Conservation (phyloP, 108 stramenopile genomes). For the Parietichytrium sp. region DNA sequence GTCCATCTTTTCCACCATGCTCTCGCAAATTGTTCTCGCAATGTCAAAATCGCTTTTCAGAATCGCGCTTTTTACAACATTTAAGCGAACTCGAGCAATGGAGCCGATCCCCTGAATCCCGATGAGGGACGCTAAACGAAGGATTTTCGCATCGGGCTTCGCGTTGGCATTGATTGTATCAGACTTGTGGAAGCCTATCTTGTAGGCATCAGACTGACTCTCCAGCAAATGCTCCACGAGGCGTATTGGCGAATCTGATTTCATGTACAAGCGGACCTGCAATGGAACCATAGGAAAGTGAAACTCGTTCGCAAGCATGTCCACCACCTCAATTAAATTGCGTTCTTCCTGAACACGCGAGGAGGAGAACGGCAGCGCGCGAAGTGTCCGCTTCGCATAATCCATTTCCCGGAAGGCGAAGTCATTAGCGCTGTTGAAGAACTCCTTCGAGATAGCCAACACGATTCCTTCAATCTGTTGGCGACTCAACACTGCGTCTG, state of each 20-base stretch:
- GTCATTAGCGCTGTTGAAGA: conserved; percentile 10
- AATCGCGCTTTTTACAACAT: neutral
- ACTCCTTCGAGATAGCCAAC: conserved; percentile 12
- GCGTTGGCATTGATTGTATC: no score
- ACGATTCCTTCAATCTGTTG: conserved; percentile 11
- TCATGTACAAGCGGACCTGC: conserved; percentile 28
- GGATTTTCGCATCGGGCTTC: neutral
- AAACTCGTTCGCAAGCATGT: neutral
- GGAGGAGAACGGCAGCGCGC: conserved; percentile 2
- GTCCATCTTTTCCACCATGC: conserved; percentile 7
- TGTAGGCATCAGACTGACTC: neutral
- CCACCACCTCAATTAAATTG: neutral
- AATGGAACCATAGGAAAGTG: neutral
- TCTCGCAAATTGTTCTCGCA: neutral
- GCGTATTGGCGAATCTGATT: neutral
- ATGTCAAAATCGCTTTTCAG: neutral
- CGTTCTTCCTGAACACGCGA: neutral
- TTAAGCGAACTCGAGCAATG: conserved; percentile 3
- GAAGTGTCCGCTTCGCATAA: neutral
- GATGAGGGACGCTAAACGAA: conserved; percentile 3
- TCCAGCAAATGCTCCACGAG: neutral
- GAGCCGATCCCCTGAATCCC: neutral
- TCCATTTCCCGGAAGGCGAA: neutral
- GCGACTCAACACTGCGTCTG: neutral
- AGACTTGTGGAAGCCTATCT: no score